Evolutionary conservation across 129 eudicot genomes (phyloP).

Genomic region (Centrapalus pauciflorus): DNA sequence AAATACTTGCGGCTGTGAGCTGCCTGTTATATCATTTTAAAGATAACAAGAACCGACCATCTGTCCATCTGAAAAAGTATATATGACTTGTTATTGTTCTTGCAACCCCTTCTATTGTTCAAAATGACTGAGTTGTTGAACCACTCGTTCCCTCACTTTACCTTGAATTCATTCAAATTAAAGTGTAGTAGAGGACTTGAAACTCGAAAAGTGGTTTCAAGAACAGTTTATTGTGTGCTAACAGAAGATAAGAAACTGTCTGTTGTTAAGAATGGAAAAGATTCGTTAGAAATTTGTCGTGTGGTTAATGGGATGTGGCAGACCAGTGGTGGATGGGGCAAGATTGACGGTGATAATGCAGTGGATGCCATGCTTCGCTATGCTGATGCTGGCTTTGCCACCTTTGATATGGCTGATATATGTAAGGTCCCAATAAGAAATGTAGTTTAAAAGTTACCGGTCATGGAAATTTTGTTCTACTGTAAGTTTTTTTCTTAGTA

Average conservation of each 20-base stretch:
- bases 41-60: not conserved
- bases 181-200: slow-evolving; percentile 13
- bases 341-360: slow-evolving; percentile 50
- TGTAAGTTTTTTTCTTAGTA: not conserved
- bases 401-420: slow-evolving; percentile 84
- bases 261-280: slow-evolving; percentile 70
- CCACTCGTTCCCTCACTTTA: slow-evolving; percentile 30
- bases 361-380: slow-evolving; percentile 64
- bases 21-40: not conserved
- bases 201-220: slow-evolving; percentile 9
- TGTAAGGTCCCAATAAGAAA: slow-evolving; percentile 35
- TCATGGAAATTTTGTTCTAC: not conserved
- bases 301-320: slow-evolving; percentile 88
- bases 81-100: not conserved
- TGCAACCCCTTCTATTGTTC: not conserved
- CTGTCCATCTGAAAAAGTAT: not conserved
- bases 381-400: slow-evolving; percentile 65
- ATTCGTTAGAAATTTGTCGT: slow-evolving; percentile 59
- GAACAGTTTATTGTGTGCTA: slow-evolving; percentile 35
- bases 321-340: slow-evolving; percentile 86
- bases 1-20: not conserved
- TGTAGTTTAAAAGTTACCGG: slow-evolving; percentile 2
- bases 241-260: slow-evolving; percentile 36
- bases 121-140: slow-evolving; percentile 41
- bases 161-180: slow-evolving; percentile 21